A percentile compares a stretch with the other conserved stretches of the same genome.
Evolutionary conservation across 1,284 basidiomycete genomes (phyloP).

Genomic region (Cutaneotrichosporon spelunceum): DNA sequence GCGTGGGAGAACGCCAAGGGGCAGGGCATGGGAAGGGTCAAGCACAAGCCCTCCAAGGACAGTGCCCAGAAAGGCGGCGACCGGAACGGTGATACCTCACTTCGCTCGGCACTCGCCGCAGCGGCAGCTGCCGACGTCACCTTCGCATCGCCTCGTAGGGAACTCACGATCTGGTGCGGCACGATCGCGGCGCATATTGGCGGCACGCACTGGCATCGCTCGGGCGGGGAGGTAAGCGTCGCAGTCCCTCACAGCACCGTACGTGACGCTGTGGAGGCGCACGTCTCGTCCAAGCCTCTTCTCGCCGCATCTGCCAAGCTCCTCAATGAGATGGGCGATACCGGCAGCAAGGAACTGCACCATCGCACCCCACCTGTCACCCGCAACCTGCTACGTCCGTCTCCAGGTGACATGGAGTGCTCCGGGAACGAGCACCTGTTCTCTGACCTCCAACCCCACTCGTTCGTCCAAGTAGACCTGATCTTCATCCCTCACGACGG

Average conservation of each 20-base stretch:
- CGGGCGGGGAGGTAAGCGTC: slow-evolving; percentile 12
- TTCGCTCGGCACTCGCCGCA: neutral
- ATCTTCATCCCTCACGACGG: slow-evolving; percentile 21
- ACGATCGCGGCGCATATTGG: slow-evolving; percentile 15
- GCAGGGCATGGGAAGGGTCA: neutral
- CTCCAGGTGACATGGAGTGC: neutral
- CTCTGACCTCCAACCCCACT: neutral
- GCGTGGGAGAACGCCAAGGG: slow-evolving; percentile 13
- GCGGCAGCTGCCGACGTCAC: neutral
- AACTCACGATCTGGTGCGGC: slow-evolving; percentile 16
- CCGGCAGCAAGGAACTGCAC: too few relatives aligned
- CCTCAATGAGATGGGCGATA: neutral
- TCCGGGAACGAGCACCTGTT: neutral
- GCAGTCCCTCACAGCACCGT: slow-evolving; percentile 11
- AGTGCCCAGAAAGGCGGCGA: too few relatives aligned
- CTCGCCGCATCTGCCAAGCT: neutral
- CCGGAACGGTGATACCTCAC: neutral
- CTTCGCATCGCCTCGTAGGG: neutral
- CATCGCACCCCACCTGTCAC: too few relatives aligned
- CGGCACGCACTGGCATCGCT: slow-evolving; percentile 12
- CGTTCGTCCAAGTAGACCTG: slow-evolving; percentile 41
- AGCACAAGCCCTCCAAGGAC: neutral
- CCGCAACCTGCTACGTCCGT: too few relatives aligned
- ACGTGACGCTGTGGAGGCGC: neutral
- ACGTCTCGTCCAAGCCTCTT: neutral